phyloP scores from a whole-genome alignment of 2,329 filamentous ascomycete species.

The Scedosporium dehoogii region DNA sequence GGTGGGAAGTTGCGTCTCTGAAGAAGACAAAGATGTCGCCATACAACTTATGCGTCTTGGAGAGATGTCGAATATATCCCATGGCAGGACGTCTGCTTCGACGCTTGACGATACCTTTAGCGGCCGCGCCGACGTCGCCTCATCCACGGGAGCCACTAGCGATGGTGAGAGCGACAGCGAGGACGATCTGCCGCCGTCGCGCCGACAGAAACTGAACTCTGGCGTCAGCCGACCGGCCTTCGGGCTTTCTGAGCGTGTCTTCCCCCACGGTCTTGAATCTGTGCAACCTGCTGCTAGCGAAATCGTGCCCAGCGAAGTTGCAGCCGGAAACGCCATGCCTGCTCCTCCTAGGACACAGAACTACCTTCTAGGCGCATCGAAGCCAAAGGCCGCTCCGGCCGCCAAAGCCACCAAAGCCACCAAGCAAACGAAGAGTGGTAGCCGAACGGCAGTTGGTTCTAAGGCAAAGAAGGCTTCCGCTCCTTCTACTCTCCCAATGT shows the following conservation, averaged over 20 bases:
- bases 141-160: constrained; percentile 76
- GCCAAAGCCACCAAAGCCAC: constrained; percentile 33
- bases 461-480: constrained; percentile 44
- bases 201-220: constrained; percentile 45
- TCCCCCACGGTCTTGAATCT: constrained; percentile 23
- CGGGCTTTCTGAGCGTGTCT: constrained; percentile 42
- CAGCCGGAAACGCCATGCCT: constrained; percentile 20
- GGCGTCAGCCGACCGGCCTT: constrained; percentile 34
- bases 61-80: constrained; percentile 75
- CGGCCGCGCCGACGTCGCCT: constrained; percentile 74
- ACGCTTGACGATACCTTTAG: constrained; percentile 91
- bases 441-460: constrained; percentile 22
- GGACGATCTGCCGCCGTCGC: constrained; percentile 47
- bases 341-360: constrained; percentile 29
- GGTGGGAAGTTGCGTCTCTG: constrained; percentile 90
- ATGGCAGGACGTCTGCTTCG: constrained; percentile 85
- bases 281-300: constrained; percentile 26
- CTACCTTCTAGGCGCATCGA: constrained; percentile 17
- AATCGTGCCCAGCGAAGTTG: constrained; percentile 29
- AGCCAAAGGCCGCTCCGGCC: constrained; percentile 28
- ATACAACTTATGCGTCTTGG: constrained; percentile 94
- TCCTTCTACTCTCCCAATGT: constrained; percentile 39
- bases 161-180: constrained; percentile 63
- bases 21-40: constrained; percentile 87
- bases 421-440: constrained; percentile 22